Conservation (phyloP, 164 flowering plant genomes). For the Houttuynia cordata region DNA sequence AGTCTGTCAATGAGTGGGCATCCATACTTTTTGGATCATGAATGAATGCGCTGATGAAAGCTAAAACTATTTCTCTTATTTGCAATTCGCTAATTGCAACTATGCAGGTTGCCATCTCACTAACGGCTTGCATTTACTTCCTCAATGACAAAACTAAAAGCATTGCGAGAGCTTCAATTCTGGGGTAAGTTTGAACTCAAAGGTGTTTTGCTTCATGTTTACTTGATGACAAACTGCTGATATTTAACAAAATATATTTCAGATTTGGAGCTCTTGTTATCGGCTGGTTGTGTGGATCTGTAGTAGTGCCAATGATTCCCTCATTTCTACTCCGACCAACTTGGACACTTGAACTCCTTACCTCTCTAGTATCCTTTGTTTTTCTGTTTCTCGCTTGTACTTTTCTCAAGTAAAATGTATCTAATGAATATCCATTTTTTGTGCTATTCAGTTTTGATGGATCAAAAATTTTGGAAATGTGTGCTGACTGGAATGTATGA, state of each 20-base stretch:
- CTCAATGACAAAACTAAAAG: constrained; percentile 88
- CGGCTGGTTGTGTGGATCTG: constrained; percentile 84
- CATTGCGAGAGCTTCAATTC: constrained; percentile 51
- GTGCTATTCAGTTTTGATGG: background rate
- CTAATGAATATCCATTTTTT: background rate
- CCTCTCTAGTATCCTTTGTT: constrained; percentile 64
- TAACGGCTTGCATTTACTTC: constrained; percentile 89
- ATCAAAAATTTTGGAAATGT: no score
- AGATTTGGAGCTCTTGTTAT: constrained; percentile 73
- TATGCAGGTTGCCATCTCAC: constrained; percentile 72
- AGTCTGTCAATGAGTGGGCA: no score
- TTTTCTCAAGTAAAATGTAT: constrained; percentile 55
- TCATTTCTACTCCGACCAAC: constrained; percentile 48
- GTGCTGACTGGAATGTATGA: no score
- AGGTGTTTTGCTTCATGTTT: background rate
- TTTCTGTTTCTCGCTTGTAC: constrained; percentile 77
- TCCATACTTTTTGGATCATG: no score
- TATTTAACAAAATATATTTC: no score
- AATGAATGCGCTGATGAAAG: no score
- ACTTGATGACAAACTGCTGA: background rate
- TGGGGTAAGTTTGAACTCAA: constrained; percentile 43
- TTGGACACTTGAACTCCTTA: constrained; percentile 87
- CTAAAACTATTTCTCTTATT: no score
- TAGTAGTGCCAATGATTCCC: constrained; percentile 64
- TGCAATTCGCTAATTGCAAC: background rate